Evolutionary conservation across 345 rosid genomes (phyloP).

Genomic region (Eucalyptus brandiana): DNA sequence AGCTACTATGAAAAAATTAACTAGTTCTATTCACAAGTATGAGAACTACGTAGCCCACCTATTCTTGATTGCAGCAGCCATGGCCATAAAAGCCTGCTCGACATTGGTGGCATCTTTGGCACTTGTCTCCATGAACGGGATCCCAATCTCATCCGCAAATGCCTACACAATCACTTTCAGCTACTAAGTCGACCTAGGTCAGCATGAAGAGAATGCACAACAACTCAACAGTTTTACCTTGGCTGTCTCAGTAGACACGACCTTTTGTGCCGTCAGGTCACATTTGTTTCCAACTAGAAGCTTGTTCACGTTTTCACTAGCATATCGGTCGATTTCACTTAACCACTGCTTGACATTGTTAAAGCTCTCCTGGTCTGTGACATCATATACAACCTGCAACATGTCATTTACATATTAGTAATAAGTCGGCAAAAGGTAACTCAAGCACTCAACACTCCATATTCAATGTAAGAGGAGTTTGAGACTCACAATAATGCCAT

Average conservation of each 20-base stretch:
- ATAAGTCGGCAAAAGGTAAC: neutral
- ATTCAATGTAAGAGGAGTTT: neutral
- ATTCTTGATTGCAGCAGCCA: constrained; percentile 61
- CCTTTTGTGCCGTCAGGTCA: constrained; percentile 62
- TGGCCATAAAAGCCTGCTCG: constrained; percentile 78
- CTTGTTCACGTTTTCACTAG: constrained; percentile 70
- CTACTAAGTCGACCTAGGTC: neutral
- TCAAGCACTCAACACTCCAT: neutral
- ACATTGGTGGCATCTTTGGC: constrained; percentile 63
- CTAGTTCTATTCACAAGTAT: neutral
- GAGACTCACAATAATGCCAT: constrained; percentile 71
- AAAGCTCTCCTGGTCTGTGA: constrained; percentile 74
- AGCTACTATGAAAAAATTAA: neutral
- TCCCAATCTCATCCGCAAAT: constrained; percentile 70
- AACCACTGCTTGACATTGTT: constrained; percentile 76
- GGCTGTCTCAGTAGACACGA: constrained; percentile 52
- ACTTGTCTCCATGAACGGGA: constrained; percentile 75
- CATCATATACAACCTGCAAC: constrained; percentile 59
- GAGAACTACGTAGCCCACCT: constrained; percentile 12
- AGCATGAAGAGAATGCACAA: neutral
- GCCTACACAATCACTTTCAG: constrained; percentile 13
- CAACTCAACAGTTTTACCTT: constrained; percentile 23
- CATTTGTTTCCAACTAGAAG: constrained; percentile 69
- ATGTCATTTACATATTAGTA: neutral
- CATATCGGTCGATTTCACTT: constrained; percentile 68